Percentiles rank a stretch among this genome's conserved stretches.
Conservation (phyloP, 495 filamentous ascomycete genomes). For the Xylaria flabelliformis region DNA sequence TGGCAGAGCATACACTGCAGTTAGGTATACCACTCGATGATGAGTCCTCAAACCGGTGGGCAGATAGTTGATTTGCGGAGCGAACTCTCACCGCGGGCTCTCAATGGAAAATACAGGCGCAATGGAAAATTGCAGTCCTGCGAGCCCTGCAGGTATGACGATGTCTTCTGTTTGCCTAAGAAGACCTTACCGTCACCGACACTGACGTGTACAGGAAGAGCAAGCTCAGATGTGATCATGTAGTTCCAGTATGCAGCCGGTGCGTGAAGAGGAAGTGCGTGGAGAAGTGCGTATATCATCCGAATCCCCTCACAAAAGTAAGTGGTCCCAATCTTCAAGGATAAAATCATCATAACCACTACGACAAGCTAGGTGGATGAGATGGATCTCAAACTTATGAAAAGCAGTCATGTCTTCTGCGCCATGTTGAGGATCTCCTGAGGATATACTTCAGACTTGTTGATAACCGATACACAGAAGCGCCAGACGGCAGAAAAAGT, state of each 20-base stretch:
- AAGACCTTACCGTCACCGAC: constrained; percentile 15
- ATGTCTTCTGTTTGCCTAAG: not conserved
- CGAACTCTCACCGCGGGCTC: constrained; percentile 23
- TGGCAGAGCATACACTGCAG: constrained; percentile 2
- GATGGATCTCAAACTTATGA: not conserved
- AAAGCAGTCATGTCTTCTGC: not conserved
- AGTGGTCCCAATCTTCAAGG: constrained; percentile 13
- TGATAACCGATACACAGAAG: constrained; percentile 17
- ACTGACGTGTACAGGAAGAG: constrained; percentile 38
- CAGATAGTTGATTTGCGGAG: constrained; percentile 42
- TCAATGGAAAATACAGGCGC: constrained; percentile 40
- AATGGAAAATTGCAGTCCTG: constrained; percentile 44
- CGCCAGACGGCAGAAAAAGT: constrained; percentile 10
- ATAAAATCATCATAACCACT: not conserved
- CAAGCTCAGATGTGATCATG: constrained; percentile 45
- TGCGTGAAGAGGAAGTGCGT: constrained; percentile 40
- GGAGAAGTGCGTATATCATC: constrained; percentile 43
- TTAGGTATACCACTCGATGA: constrained; percentile 18
- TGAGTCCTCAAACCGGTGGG: constrained; percentile 38
- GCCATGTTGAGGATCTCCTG: not conserved
- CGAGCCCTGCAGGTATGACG: constrained; percentile 30
- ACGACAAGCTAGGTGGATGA: not conserved
- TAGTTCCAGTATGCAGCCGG: constrained; percentile 40
- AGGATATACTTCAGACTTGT: not conserved
- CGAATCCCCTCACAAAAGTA: constrained; percentile 42